Conservation (phyloP, 2,329 filamentous ascomycete species). For the Botryotinia calthae region DNA sequence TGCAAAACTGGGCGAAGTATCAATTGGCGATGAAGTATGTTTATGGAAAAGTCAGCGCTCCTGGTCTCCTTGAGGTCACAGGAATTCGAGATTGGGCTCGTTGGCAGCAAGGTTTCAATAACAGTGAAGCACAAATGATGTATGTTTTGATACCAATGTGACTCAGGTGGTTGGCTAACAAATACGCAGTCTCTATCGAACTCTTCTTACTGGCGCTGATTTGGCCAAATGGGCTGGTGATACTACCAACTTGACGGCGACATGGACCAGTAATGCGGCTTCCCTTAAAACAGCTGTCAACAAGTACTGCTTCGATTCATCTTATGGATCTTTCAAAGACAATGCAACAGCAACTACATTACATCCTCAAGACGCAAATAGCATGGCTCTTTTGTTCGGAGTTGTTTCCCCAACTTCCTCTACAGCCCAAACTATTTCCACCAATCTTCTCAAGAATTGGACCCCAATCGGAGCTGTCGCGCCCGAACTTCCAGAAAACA, state of each 20-base stretch:
- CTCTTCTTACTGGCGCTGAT: slow-evolving; percentile 47
- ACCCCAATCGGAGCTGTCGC: slow-evolving; percentile 52
- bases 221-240: slow-evolving; percentile 45
- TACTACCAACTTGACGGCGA: slow-evolving; percentile 24
- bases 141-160: slow-evolving; percentile 9
- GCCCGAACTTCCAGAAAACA: slow-evolving; percentile 56
- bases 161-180: not conserved
- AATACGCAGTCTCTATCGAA: slow-evolving; percentile 41
- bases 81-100: slow-evolving; percentile 35
- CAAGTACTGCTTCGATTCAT: slow-evolving; percentile 27
- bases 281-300: slow-evolving; percentile 30
- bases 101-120: slow-evolving; percentile 33
- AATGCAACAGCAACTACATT: slow-evolving; percentile 52
- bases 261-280: slow-evolving; percentile 26
- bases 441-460: slow-evolving; percentile 47
- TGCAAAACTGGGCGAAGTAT: slow-evolving; percentile 50
- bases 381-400: slow-evolving; percentile 47
- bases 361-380: slow-evolving; percentile 59
- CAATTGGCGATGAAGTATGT: slow-evolving; percentile 47
- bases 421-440: slow-evolving; percentile 39
- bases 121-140: slow-evolving; percentile 35
- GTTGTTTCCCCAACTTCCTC: slow-evolving; percentile 22
- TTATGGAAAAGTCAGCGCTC: slow-evolving; percentile 43
- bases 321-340: slow-evolving; percentile 34
- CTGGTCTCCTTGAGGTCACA: slow-evolving; percentile 36